Conservation (phyloP, 495 filamentous ascomycete species). For the Penicillium robsamsonii region DNA sequence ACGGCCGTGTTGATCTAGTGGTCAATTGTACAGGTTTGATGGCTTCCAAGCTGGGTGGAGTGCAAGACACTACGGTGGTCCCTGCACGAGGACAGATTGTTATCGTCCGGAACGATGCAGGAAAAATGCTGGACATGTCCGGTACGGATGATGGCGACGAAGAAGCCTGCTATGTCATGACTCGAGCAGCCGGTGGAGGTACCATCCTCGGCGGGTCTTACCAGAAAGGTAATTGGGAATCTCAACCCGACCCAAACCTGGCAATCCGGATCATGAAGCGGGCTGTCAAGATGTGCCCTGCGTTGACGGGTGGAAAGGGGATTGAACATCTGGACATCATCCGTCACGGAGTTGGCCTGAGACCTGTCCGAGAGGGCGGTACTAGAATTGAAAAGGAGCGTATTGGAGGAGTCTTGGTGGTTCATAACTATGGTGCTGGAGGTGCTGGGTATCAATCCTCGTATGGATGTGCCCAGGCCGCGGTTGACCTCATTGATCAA, state of each 20-base stretch:
- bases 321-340: conserved; percentile 70
- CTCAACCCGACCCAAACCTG: conserved; percentile 68
- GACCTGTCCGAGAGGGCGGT: conserved; percentile 68
- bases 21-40: conserved; percentile 82
- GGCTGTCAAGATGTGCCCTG: conserved; percentile 63
- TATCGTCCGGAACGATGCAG: conserved; percentile 71
- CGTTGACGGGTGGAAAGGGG: conserved; percentile 61
- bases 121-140: conserved; percentile 59
- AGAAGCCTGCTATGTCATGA: conserved; percentile 78
- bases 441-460: conserved; percentile 68
- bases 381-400: conserved; percentile 73
- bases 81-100: conserved; percentile 84
- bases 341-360: conserved; percentile 75
- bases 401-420: conserved; percentile 60
- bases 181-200: conserved; percentile 65
- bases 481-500: too few species aligned
- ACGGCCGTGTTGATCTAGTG: conserved; percentile 57
- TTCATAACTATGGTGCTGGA: conserved; percentile 83
- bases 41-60: conserved; percentile 69
- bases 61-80: conserved; percentile 64
- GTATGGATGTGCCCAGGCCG: conserved; percentile 64
- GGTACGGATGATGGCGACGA: conserved; percentile 73
- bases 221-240: conserved; percentile 72
- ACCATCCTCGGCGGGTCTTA: conserved; percentile 83
- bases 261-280: conserved; percentile 81